Conservation (phyloP, 2,329 filamentous ascomycete genomes). For the Diplodia corticola region DNA sequence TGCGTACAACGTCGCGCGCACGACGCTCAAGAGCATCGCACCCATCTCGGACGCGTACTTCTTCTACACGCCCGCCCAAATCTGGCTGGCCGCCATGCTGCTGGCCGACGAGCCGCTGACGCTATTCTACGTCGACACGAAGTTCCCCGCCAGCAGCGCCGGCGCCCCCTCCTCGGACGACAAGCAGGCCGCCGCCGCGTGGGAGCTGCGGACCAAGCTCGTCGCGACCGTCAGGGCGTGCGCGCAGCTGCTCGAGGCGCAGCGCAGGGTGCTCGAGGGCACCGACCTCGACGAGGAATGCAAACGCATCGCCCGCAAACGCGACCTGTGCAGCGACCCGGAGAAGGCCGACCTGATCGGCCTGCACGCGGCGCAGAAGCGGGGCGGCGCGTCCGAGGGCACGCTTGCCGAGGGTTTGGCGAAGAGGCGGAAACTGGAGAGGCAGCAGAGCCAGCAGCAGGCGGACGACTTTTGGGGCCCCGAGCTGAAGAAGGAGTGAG, state of each 20-base stretch:
- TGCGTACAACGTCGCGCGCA: constrained; percentile 62
- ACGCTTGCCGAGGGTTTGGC: constrained; percentile 44
- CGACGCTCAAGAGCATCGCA: constrained; percentile 61
- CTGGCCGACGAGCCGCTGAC: constrained; percentile 69
- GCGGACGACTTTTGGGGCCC: constrained; percentile 50
- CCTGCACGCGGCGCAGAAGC: constrained; percentile 62
- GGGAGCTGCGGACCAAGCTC: constrained; percentile 34
- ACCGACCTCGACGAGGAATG: constrained; percentile 48
- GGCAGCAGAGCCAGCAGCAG: constrained; percentile 47
- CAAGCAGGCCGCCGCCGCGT: constrained; percentile 27
- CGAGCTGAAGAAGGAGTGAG: constrained; percentile 27
- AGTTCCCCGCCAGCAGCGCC: constrained; percentile 35
- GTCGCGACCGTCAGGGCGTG: constrained; percentile 42
- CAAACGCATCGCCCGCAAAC: constrained; percentile 59
- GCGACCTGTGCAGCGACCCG: constrained; percentile 73
- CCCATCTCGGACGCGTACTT: constrained; percentile 95
- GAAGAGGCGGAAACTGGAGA: constrained; percentile 47
- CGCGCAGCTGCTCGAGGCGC: constrained; percentile 41
- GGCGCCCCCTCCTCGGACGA: constrained; percentile 7
- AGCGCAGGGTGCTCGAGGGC: constrained; percentile 29
- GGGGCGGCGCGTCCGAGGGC: constrained; percentile 34
- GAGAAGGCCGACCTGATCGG: constrained; percentile 72
- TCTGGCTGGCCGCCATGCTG: constrained; percentile 79
- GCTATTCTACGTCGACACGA: constrained; percentile 48
- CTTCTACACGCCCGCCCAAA: constrained; percentile 90